Percentiles rank a stretch among this genome's conserved stretches.
Conservation (phyloP, 2,329 filamentous ascomycete species). For the Talaromyces albobiverticillius region DNA sequence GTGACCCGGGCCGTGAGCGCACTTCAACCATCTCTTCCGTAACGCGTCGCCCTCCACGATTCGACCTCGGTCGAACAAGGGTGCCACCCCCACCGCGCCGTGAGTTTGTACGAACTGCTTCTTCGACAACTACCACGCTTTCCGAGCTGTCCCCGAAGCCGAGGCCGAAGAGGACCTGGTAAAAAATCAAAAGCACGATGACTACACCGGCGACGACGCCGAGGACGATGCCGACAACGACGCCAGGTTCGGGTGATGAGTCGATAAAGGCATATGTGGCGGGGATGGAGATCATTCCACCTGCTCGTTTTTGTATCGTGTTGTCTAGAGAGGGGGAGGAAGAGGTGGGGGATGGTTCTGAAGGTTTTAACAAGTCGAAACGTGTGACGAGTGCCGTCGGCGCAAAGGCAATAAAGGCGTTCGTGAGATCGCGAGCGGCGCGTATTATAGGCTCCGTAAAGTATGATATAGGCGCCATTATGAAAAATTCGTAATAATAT, state of each 20-base stretch:
- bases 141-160: conserved; percentile 37
- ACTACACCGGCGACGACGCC: conserved; percentile 51
- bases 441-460: conserved; percentile 8
- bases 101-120: conserved; percentile 19
- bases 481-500: not conserved
- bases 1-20: conserved; percentile 31
- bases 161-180: conserved; percentile 49
- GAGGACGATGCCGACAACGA: conserved; percentile 58
- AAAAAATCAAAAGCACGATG: conserved; percentile 53
- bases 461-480: conserved; percentile 12
- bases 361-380: not conserved
- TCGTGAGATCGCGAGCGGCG: conserved; percentile 7
- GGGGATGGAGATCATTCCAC: conserved; percentile 52
- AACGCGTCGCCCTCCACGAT: conserved; percentile 24
- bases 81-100: conserved; percentile 18
- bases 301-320: conserved; percentile 3
- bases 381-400: conserved; percentile 1
- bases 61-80: conserved; percentile 32
- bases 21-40: conserved; percentile 26
- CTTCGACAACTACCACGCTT: conserved; percentile 26
- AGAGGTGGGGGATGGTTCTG: not conserved
- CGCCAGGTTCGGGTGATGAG: conserved; percentile 53
- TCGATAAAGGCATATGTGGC: conserved; percentile 58
- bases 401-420: conserved; percentile 12
- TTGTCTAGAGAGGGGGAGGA: conserved; percentile 1